phyloP scores from a whole-genome alignment of 176 grass and related monocot species.

The Avena sativa region DNA sequence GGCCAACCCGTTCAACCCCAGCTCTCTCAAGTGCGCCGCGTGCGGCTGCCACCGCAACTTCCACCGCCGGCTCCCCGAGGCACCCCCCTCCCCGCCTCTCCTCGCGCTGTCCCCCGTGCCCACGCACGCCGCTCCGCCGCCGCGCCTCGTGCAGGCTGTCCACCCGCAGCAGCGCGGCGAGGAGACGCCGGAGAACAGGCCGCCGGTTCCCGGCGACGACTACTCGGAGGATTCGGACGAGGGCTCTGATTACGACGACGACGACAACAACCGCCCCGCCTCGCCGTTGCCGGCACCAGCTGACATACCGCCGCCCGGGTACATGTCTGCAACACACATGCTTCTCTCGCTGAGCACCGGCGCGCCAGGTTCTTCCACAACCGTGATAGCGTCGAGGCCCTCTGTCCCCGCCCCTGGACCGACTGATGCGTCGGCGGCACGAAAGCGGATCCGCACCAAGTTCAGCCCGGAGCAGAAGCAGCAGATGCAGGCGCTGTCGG shows the following conservation, averaged over 20 bases:
- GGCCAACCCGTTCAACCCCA: slow-evolving; percentile 55
- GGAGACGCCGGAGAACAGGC: neutral
- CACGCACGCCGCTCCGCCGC: neutral
- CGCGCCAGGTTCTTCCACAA: neutral
- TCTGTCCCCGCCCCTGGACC: neutral
- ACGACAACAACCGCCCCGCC: slow-evolving; percentile 12
- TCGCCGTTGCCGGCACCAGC: slow-evolving; percentile 39
- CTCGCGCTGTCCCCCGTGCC: slow-evolving; percentile 49
- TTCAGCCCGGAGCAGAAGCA: slow-evolving; percentile 79
- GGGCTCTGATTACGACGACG: slow-evolving; percentile 37
- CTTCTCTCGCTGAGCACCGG: slow-evolving; percentile 59
- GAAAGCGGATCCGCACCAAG: slow-evolving; percentile 75
- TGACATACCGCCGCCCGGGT: neutral
- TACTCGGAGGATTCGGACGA: slow-evolving; percentile 53
- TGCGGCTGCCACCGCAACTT: slow-evolving; percentile 96
- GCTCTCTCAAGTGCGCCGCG: slow-evolving; percentile 74
- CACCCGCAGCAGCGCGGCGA: neutral
- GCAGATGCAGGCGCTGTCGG: slow-evolving; percentile 82
- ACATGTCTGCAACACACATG: slow-evolving; percentile 66
- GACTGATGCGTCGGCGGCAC: slow-evolving; percentile 30
- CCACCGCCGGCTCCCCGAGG: slow-evolving; percentile 68
- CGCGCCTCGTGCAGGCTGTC: neutral
- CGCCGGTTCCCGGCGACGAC: neutral
- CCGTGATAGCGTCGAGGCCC: neutral
- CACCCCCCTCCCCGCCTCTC: slow-evolving; percentile 44